Evolutionary conservation across 2,329 filamentous ascomycete species (phyloP), one percentile per base, ranked within the genome.

Genomic region (Verticillium nubilum): DNA sequence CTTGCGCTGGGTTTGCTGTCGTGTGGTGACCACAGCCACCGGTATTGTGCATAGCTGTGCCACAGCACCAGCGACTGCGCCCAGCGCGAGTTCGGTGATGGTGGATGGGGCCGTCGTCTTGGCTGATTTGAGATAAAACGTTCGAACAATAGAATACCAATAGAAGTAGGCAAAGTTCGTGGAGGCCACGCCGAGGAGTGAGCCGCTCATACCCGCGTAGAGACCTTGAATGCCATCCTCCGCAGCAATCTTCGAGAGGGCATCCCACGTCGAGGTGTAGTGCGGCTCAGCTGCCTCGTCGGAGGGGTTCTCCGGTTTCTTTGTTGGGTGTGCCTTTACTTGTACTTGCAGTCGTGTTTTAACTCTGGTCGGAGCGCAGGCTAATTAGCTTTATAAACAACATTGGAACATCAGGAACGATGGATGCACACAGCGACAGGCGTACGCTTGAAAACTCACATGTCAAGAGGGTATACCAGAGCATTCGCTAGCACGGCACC

Each of bases 131-230:
- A 91, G 76, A 73, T 98, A 98, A 23, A 97, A 75, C 17, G 86
- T 86, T 63, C 95, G 87, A 31, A 97, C 91, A 28, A 95, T 78
- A 5, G 92, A 94, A 74, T 98, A 98, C 93, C 94, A 98, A 79
- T 99, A 99, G 74, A 99, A 99, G 78, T 99, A 99, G 68, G 95
- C 95, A 72, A 99, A 99, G 75, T 99, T 99, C 57, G 94, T 98
- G 27, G 93, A 97, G 1, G 92, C 94, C 35, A 99, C 95, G 58
- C 95, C 95, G 57, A 98, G 78, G 19, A 99, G 80, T 4, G 93
- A 87, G 56, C 94, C 93, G 61, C 86, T 83, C 73, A 99, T 93
- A 62, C 95, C 95, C 57, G 90, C 86, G 70, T 99, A 99, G 7
- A 99, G 84, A 6, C 95, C 95, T 54, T 79, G 69, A 9, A 95